Conservation (phyloP, 1,139 yeast species). For the Zygosaccharomyces sapae region DNA sequence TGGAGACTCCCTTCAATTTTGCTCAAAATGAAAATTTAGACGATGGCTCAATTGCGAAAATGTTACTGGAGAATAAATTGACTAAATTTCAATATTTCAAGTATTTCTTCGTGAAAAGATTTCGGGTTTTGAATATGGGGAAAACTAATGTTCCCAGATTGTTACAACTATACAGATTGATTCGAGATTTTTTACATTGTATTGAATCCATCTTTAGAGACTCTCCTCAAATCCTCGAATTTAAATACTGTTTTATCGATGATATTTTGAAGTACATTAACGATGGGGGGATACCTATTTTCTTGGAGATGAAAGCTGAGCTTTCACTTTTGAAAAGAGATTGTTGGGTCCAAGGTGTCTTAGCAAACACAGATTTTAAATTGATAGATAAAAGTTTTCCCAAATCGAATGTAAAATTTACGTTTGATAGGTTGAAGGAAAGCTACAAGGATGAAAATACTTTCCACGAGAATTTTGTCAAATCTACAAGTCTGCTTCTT, state of each 20-base stretch:
- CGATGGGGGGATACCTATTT: conserved; percentile 6
- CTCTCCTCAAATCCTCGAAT: conserved; percentile 21
- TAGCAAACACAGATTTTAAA: conserved; percentile 17
- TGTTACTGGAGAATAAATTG: conserved; percentile 18
- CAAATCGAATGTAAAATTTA: conserved; percentile 6
- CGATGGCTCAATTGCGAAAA: conserved; percentile 14
- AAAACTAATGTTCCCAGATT: conserved; percentile 11
- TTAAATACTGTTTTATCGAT: conserved; percentile 23
- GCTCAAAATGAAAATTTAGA: conserved; percentile 3
- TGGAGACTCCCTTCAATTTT: conserved; percentile 25
- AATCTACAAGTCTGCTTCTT: conserved; percentile 26
- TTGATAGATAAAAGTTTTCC: conserved; percentile 19
- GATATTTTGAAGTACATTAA: conserved; percentile 14
- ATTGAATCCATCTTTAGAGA: conserved; percentile 16
- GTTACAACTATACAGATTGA: conserved; percentile 14
- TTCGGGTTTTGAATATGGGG: conserved; percentile 20
- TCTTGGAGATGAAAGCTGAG: conserved; percentile 26
- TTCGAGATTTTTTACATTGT: conserved; percentile 18
- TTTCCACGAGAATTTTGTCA: conserved; percentile 34
- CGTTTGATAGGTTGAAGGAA: conserved; percentile 22
- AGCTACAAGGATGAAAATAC: conserved; percentile 31
- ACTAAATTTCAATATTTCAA: conserved; percentile 22
- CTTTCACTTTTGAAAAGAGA: conserved; percentile 28
- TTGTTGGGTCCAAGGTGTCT: conserved; percentile 32
- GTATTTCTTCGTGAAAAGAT: conserved; percentile 25